Percentiles rank a stretch among this genome's conserved stretches.
phyloP scores from a whole-genome alignment of 345 rosid genomes.

The Gynandropsis gynandra region DNA sequence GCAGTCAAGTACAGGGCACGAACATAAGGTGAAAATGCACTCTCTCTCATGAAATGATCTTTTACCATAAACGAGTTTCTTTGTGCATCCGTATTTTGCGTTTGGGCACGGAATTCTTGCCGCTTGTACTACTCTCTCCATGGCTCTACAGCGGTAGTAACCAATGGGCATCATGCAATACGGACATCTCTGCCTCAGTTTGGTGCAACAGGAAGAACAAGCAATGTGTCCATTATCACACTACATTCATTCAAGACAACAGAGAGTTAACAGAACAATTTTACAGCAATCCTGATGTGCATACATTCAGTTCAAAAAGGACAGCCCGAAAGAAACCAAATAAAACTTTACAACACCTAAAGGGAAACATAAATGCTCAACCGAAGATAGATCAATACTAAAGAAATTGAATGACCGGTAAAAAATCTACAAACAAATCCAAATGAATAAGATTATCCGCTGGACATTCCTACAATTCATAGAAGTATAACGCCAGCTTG shows the following conservation, averaged over 20 bases:
- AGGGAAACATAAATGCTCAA: not conserved
- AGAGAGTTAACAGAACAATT: not conserved
- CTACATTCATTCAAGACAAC: constrained; percentile 22
- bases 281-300: not conserved
- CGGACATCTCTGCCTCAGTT: constrained; percentile 43
- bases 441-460: too few relatives aligned
- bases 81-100: constrained; percentile 36
- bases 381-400: too few relatives aligned
- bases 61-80: constrained; percentile 20
- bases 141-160: constrained; percentile 48
- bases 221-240: constrained; percentile 67
- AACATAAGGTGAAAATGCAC: constrained; percentile 28
- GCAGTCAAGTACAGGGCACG: constrained; percentile 41
- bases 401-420: not conserved
- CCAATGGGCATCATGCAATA: constrained; percentile 43
- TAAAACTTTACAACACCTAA: not conserved
- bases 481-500: too few relatives aligned
- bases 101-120: constrained; percentile 36
- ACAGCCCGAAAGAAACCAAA: not conserved
- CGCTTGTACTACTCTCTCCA: constrained; percentile 48
- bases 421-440: not conserved
- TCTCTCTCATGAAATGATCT: constrained; percentile 31
- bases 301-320: not conserved
- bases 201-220: constrained; percentile 44
- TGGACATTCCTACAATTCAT: not conserved